Conservation (phyloP, 768 basidiomycete species). For the Sporobolomyces phaffii region DNA sequence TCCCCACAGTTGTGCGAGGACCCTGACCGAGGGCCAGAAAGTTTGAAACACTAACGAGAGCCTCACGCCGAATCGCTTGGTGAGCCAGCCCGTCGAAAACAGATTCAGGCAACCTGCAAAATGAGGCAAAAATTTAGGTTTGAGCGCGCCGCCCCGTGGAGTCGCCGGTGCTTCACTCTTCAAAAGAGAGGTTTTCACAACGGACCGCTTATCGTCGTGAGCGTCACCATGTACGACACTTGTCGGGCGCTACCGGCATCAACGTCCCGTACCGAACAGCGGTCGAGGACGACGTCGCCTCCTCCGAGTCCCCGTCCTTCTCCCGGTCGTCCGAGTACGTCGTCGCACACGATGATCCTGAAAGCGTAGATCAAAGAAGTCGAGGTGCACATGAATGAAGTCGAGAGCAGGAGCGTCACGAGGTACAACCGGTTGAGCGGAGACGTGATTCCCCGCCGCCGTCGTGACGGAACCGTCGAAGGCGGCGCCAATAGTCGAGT, state of each 20-base stretch:
- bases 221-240: conserved; percentile 42
- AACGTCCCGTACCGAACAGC: conserved; percentile 40
- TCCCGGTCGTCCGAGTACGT: conserved; percentile 18
- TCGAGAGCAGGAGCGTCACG: conserved; percentile 3
- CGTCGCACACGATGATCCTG: conserved; percentile 44
- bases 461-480: neutral
- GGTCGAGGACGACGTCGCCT: no score
- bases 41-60: conserved; percentile 44
- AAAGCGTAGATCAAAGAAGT: conserved; percentile 44
- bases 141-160: neutral
- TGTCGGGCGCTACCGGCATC: conserved; percentile 39
- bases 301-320: conserved; percentile 21
- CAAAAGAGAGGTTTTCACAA: neutral
- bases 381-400: conserved; percentile 43
- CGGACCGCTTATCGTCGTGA: conserved; percentile 39
- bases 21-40: conserved; percentile 42
- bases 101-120: conserved; percentile 41
- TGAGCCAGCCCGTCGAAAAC: conserved; percentile 43
- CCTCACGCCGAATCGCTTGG: conserved; percentile 41
- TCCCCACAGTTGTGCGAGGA: conserved; percentile 42
- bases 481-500: neutral
- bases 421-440: conserved; percentile 1
- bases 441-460: neutral
- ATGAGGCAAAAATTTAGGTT: neutral
- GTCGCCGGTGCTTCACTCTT: no score